Evolutionary conservation across 2,329 filamentous ascomycete species (phyloP).

Genomic region (Chrysosporium keratinophilum): DNA sequence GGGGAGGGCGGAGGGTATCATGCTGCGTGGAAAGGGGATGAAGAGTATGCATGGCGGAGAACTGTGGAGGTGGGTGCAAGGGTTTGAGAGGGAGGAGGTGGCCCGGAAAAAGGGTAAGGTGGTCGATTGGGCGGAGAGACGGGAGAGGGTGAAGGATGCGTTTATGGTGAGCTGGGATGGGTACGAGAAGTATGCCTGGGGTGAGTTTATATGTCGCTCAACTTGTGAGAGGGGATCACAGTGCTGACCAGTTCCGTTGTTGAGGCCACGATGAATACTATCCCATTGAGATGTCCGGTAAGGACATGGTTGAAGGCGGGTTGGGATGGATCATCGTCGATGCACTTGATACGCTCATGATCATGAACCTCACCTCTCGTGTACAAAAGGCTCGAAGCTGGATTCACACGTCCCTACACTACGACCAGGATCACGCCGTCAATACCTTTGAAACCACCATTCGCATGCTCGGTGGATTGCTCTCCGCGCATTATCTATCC

Average conservation of each 20-base stretch:
- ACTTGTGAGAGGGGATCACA: background rate
- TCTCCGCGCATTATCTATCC: slow-evolving; percentile 92
- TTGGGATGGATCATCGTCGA: slow-evolving; percentile 98
- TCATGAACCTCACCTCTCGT: slow-evolving; percentile 91
- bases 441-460: slow-evolving; percentile 98
- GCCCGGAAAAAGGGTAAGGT: slow-evolving; percentile 26
- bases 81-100: slow-evolving; percentile 21
- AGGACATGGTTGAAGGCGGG: slow-evolving; percentile 76
- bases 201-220: slow-evolving; percentile 42
- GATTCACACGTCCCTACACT: slow-evolving; percentile 69
- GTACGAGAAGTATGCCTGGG: slow-evolving; percentile 90
- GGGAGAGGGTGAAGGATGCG: slow-evolving; percentile 74
- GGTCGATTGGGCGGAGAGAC: slow-evolving; percentile 65
- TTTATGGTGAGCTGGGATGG: slow-evolving; percentile 88
- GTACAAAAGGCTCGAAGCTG: slow-evolving; percentile 78
- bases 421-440: slow-evolving; percentile 88
- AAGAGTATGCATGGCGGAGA: slow-evolving; percentile 27
- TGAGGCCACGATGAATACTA: slow-evolving; percentile 75
- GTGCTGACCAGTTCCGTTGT: slow-evolving; percentile 11
- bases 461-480: slow-evolving; percentile 84
- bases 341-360: slow-evolving; percentile 87
- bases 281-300: slow-evolving; percentile 66
- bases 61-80: slow-evolving; percentile 49
- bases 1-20: slow-evolving; percentile 9
- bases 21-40: background rate